A percentile compares a stretch with the other conserved stretches of the same genome.
These are phyloP conservation scores for Cnidoscolus chayamansa DNA, from an alignment of 441 rosid species.

Conservation along the genomic window DNA sequence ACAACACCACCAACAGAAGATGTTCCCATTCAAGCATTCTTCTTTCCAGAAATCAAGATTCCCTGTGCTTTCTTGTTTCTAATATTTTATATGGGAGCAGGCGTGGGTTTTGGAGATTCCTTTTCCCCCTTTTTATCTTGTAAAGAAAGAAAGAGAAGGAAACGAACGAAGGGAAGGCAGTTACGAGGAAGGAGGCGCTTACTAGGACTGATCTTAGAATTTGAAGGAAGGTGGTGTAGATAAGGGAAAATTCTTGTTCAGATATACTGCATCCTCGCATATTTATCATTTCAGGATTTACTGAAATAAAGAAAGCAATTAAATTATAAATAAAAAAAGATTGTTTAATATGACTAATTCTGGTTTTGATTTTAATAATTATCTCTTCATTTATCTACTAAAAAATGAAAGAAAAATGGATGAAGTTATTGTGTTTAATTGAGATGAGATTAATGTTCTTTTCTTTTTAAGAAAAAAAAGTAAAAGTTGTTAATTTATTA, in stretches of 20 bases:
- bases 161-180: conserved; percentile 4
- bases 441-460: background rate
- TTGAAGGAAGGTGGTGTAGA: conserved; percentile 23
- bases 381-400: too few relatives aligned
- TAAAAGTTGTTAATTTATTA: too few relatives aligned
- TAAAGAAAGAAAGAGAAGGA: conserved; percentile 5
- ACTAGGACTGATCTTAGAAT: conserved; percentile 47
- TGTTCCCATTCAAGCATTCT: conserved; percentile 42
- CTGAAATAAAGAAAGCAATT: too few relatives aligned
- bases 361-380: too few relatives aligned
- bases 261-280: too few relatives aligned
- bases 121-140: background rate
- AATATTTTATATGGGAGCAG: too few relatives aligned
- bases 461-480: background rate
- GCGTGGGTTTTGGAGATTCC: background rate
- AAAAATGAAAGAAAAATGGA: too few relatives aligned
- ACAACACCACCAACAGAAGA: conserved; percentile 29
- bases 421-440: background rate
- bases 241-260: background rate
- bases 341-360: too few relatives aligned
- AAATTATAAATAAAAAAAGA: too few relatives aligned
- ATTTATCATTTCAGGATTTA: too few relatives aligned
- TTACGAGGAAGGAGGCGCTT: conserved; percentile 25
- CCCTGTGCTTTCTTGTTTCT: too few relatives aligned
- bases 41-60: background rate